A percentile compares a stretch with the other conserved stretches of the same genome.
Evolutionary conservation across 306 rosid genomes (phyloP).

Genomic region (Quercus parvula): DNA sequence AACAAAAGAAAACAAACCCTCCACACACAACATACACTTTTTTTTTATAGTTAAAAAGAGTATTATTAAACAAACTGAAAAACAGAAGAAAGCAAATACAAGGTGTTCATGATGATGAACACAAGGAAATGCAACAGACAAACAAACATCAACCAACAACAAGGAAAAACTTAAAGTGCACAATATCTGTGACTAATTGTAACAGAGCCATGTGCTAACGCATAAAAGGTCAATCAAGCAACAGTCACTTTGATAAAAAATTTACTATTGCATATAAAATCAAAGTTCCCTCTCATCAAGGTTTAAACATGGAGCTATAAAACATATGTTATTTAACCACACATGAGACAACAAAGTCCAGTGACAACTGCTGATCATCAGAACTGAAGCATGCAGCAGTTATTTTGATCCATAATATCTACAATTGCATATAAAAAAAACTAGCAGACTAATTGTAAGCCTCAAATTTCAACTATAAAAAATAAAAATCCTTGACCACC

Average conservation of each 20-base stretch:
- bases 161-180: neutral
- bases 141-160: too few species aligned
- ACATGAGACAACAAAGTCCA: slow-evolving; percentile 4
- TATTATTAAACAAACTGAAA: too few species aligned
- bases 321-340: slow-evolving; percentile 15
- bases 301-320: slow-evolving; percentile 2
- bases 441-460: slow-evolving; percentile 1
- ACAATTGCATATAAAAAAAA: neutral
- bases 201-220: slow-evolving; percentile 1
- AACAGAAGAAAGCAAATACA: too few species aligned
- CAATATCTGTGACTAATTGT: neutral
- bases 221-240: neutral
- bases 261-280: slow-evolving; percentile 1
- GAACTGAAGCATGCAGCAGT: slow-evolving; percentile 13
- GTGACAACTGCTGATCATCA: slow-evolving; percentile 5
- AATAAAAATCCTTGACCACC: slow-evolving; percentile 49
- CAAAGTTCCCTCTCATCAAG: slow-evolving; percentile 8
- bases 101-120: too few species aligned
- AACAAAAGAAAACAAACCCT: neutral
- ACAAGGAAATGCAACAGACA: too few species aligned
- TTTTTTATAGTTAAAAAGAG: too few species aligned
- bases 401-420: slow-evolving; percentile 12
- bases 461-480: slow-evolving; percentile 18
- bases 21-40: neutral
- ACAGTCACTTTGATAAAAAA: slow-evolving; percentile 1